Evolutionary conservation across 129 eudicot species (phyloP).

Genomic region (Flaveria bidentis): DNA sequence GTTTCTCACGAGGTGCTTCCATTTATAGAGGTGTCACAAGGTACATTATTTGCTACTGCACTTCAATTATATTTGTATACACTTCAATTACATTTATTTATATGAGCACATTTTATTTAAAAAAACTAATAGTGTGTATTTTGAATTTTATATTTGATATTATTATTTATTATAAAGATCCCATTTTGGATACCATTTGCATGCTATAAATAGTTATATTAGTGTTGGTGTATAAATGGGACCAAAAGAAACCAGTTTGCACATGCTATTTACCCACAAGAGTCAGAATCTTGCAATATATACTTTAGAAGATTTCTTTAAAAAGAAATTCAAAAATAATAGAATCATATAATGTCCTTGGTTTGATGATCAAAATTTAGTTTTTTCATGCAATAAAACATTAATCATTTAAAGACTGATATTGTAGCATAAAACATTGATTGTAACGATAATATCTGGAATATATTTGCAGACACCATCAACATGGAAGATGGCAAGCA

Average conservation of each 20-base stretch:
- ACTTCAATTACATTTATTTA: too few relatives aligned
- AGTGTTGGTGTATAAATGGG: constrained; percentile 34
- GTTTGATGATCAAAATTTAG: background rate
- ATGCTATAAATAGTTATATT: constrained; percentile 30
- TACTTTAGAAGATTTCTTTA: constrained; percentile 28
- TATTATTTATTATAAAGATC: constrained; percentile 4
- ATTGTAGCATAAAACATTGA: background rate
- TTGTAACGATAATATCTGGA: background rate
- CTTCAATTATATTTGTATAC: too few relatives aligned
- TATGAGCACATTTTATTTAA: too few relatives aligned
- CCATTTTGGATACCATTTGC: constrained; percentile 29
- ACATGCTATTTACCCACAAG: constrained; percentile 39
- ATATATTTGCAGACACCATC: constrained; percentile 66
- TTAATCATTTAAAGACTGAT: background rate
- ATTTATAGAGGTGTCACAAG: constrained; percentile 96
- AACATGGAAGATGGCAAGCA: constrained; percentile 99
- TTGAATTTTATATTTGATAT: background rate
- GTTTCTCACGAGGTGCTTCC: constrained; percentile 95
- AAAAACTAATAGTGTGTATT: too few relatives aligned
- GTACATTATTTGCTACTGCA: constrained; percentile 31
- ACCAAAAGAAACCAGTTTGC: constrained; percentile 39
- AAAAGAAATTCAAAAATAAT: constrained; percentile 1
- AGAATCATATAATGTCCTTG: constrained; percentile 13
- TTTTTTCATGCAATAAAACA: background rate
- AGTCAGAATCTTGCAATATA: constrained; percentile 36